Base-by-base conservation (phyloP, 2,329 filamentous ascomycete species). In the Paecilomyces dactylethromorphus region DNA sequence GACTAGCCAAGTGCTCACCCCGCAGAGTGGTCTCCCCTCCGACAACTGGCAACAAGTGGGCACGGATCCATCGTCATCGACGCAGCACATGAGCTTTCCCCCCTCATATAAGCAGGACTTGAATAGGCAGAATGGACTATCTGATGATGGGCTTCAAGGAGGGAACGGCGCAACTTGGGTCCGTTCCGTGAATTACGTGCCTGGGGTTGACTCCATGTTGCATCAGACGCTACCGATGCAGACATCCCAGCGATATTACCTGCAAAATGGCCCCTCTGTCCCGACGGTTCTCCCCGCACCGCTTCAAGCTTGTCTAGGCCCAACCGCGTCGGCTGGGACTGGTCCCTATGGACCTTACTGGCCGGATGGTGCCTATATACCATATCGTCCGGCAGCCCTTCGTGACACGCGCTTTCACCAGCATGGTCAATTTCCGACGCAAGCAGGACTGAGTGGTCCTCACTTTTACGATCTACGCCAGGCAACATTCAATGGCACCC, bases 311-410 rank as follows among this genome's bases (percentile, higher is more conserved):
- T 80, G 79, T 58, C 73, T 82, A 55, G 83, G 83, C 2, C 83
- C 83, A 29, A 85, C 84, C 7, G 82, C 82, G 31, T 81, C 83
- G 1, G 83, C 83, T 56, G 80, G 81, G 31, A 78, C 80, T 57
- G 82, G 82, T 8, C 78, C 81, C 4, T 86, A 83, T 70, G 84
- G 84, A 0, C 83, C 83, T 29, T 86, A 86, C 66, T 87, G 83
- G 83, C 83, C 84, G 21, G 82, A 86, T 75, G 84, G 84, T n/a
- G 82, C 79, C 8, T 84, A 80, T 64, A 81, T 82, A 39, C 82
- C 84, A 12, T 86, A 86, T 69, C 78, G 83, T 59, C 83, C 84
- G 12, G 82, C 83, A 35, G 82, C 83, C 5, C 73, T 83, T 59
- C 77, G 81, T 60, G 82, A 85, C 68, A 77, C 81, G 53, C 78